Evolutionary conservation across 352 stramenopile genomes (phyloP).

Genomic region (Globisporangium paddicum): DNA sequence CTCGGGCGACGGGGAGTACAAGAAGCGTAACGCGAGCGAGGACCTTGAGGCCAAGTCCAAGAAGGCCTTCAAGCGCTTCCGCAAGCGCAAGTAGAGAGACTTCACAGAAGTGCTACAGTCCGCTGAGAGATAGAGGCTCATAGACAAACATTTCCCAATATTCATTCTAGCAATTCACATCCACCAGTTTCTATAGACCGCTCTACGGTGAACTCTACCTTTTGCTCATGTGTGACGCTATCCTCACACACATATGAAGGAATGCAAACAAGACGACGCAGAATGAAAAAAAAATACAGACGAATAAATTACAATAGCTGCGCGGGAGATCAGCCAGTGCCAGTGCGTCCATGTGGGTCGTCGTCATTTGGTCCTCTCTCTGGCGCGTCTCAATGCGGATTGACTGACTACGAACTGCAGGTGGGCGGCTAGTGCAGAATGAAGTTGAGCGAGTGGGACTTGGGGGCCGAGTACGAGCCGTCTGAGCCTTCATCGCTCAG

Average conservation of each 20-base stretch:
- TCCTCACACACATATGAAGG: too few species aligned
- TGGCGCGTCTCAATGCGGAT: not conserved
- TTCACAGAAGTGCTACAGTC: not conserved
- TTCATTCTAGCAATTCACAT: too few species aligned
- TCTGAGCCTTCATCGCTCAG: slow-evolving; percentile 59
- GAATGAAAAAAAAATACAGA: not conserved
- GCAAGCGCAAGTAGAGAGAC: slow-evolving; percentile 21
- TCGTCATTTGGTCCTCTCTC: not conserved
- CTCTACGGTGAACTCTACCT: too few species aligned
- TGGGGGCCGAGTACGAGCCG: slow-evolving; percentile 44
- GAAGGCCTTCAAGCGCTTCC: slow-evolving; percentile 84
- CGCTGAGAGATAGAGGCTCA: not conserved
- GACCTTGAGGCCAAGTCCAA: slow-evolving; percentile 71
- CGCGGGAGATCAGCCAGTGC: too few species aligned
- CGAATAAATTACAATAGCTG: slow-evolving; percentile 10
- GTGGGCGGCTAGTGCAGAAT: slow-evolving; percentile 50
- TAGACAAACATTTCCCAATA: not conserved
- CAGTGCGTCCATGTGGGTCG: not conserved
- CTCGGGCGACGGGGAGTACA: slow-evolving; percentile 68
- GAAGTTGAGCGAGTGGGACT: slow-evolving; percentile 83
- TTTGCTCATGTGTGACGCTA: too few species aligned
- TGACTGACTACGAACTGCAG: not conserved
- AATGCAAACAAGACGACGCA: too few species aligned
- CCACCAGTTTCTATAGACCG: too few species aligned
- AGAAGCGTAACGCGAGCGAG: slow-evolving; percentile 62